Percentiles rank a stretch among this genome's conserved stretches.
These are phyloP conservation scores for Metschnikowia lochheadii DNA, from an alignment of 805 yeast species.

Conservation along the genomic window DNA sequence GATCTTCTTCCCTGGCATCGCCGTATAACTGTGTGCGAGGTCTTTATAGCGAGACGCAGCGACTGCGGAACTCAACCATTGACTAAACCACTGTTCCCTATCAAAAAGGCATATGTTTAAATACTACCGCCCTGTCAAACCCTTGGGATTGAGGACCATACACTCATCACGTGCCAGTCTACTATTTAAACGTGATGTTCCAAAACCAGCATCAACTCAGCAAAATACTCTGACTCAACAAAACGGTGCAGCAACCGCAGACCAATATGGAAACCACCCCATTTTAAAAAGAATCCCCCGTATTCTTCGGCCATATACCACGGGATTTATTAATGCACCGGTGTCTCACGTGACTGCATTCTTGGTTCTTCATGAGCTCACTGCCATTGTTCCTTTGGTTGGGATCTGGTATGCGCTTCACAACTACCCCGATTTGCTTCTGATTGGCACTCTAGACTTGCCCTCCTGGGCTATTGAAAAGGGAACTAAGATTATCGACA, in stretches of 20 bases:
- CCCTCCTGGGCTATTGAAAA: conserved; percentile 59
- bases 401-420: conserved; percentile 67
- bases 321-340: conserved; percentile 51
- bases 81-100: neutral
- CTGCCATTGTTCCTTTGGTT: conserved; percentile 69
- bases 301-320: conserved; percentile 47
- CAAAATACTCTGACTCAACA: neutral
- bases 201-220: neutral
- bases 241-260: neutral
- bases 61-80: neutral
- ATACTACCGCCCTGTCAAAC: neutral
- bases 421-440: conserved; percentile 43
- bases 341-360: conserved; percentile 60
- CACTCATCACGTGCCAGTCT: neutral
- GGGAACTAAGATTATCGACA: conserved; percentile 57
- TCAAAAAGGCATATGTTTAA: neutral
- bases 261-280: conserved; percentile 18
- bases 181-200: neutral
- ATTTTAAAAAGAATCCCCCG: conserved; percentile 45
- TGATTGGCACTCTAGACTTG: conserved; percentile 42
- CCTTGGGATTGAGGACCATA: neutral
- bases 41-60: neutral
- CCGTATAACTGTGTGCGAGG: neutral
- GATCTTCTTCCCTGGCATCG: neutral
- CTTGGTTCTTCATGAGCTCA: conserved; percentile 64